Conservation (phyloP, 2,329 filamentous ascomycete species). For the Aspergillus sergii region DNA sequence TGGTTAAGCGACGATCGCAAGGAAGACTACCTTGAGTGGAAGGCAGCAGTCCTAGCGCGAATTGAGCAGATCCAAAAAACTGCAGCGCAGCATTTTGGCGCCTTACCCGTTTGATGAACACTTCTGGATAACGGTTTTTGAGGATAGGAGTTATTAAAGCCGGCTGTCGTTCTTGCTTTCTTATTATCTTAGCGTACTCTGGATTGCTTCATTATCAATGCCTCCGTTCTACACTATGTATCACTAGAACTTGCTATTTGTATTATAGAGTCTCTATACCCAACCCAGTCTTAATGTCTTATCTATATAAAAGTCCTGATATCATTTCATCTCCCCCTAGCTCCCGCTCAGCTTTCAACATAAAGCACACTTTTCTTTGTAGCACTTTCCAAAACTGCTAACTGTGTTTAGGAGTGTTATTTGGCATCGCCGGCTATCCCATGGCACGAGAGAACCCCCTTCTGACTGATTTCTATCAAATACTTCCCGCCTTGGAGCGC, state of each 20-base stretch:
- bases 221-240: neutral
- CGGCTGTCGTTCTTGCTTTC: neutral
- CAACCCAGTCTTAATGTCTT: neutral
- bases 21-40: slow-evolving; percentile 48
- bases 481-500: too few species aligned
- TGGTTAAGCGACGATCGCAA: slow-evolving; percentile 49
- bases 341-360: neutral
- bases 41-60: slow-evolving; percentile 42
- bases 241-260: neutral
- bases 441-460: too few species aligned
- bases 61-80: slow-evolving; percentile 37
- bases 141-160: neutral
- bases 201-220: neutral
- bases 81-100: neutral
- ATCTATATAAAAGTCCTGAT: neutral
- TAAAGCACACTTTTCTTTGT: neutral
- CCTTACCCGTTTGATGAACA: neutral
- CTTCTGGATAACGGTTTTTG: neutral
- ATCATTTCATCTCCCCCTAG: neutral
- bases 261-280: neutral
- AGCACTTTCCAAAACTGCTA: neutral
- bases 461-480: too few species aligned
- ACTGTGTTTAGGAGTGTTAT: too few species aligned
- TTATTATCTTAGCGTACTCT: neutral
- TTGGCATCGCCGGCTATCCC: too few species aligned